Evolutionary conservation across 2,329 filamentous ascomycete species (phyloP).

Genomic region (Allantophomopsis lycopodina): DNA sequence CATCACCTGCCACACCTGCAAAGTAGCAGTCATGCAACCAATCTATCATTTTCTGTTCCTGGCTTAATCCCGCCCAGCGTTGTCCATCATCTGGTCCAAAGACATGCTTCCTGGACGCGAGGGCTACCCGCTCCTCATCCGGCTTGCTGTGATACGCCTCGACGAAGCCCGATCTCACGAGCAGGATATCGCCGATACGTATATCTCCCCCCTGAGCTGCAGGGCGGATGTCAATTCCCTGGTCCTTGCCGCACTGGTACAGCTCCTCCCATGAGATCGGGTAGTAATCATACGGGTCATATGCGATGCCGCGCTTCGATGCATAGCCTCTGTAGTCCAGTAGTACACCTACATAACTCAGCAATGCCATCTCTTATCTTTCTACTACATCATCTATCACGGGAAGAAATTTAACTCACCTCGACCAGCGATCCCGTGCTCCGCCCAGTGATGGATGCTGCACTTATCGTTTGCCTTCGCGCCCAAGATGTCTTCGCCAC

Average conservation of each 20-base stretch:
- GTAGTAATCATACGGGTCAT: conserved; percentile 18
- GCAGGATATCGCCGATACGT: conserved; percentile 35
- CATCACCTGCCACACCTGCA: conserved; percentile 28
- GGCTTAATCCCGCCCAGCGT: conserved; percentile 31
- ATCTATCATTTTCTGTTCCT: conserved; percentile 27
- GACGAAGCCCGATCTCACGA: conserved; percentile 34
- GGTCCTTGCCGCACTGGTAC: conserved; percentile 12
- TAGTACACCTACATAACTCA: conserved; percentile 22
- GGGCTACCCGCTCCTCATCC: conserved; percentile 20
- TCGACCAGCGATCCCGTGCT: conserved; percentile 36
- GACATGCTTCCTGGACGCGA: conserved; percentile 21
- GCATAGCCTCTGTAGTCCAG: conserved; percentile 33
- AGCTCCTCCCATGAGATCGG: conserved; percentile 13
- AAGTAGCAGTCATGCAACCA: conserved; percentile 27
- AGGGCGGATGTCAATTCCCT: conserved; percentile 17
- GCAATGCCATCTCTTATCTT: too few relatives aligned
- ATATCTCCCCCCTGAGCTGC: conserved; percentile 30
- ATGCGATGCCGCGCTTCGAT: conserved; percentile 22
- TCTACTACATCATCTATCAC: too few relatives aligned
- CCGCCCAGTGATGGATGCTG: conserved; percentile 17
- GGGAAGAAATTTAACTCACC: conserved; percentile 9
- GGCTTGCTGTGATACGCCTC: conserved; percentile 20
- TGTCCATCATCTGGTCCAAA: conserved; percentile 20
- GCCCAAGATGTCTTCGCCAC: conserved; percentile 12
- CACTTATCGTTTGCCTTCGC: conserved; percentile 12